Percentiles rank a stretch among this genome's conserved stretches.
Evolutionary conservation across 2,329 filamentous ascomycete genomes (phyloP).

Genomic region (Thielaviopsis populi): DNA sequence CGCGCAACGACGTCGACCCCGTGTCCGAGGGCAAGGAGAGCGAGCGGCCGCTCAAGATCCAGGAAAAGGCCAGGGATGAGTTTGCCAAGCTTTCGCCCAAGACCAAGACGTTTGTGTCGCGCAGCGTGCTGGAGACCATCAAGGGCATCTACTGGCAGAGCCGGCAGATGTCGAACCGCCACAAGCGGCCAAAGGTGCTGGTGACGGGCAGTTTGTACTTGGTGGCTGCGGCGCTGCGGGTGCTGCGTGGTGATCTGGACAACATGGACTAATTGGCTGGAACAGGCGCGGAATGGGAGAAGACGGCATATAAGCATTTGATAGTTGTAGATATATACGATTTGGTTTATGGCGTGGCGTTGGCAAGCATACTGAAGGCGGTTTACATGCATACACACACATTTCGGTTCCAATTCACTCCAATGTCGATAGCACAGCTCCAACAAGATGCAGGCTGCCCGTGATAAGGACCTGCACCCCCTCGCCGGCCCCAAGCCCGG

Average conservation of each 20-base stretch:
- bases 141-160: constrained; percentile 34
- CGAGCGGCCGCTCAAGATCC: constrained; percentile 39
- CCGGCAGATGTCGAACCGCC: constrained; percentile 19
- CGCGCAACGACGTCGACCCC: constrained; percentile 45
- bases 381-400: not conserved
- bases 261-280: constrained; percentile 1
- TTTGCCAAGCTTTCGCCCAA: constrained; percentile 43
- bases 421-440: constrained; percentile 36
- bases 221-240: constrained; percentile 54
- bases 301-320: not conserved
- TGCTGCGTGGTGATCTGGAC: constrained; percentile 13
- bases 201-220: constrained; percentile 77
- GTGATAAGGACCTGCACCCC: constrained; percentile 39
- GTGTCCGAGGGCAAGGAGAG: constrained; percentile 22
- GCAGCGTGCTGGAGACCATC: constrained; percentile 60
- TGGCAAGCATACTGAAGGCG: not conserved
- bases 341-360: not conserved
- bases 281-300: no score
- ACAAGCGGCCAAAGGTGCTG: constrained; percentile 42
- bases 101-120: constrained; percentile 34
- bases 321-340: not conserved
- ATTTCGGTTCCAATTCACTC: constrained; percentile 32
- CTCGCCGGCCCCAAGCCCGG: constrained; percentile 23
- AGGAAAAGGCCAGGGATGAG: constrained; percentile 46
- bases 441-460: constrained; percentile 48